phyloP scores from a whole-genome alignment of 2,329 filamentous ascomycete genomes.

The Aspergillus phoenicis region DNA sequence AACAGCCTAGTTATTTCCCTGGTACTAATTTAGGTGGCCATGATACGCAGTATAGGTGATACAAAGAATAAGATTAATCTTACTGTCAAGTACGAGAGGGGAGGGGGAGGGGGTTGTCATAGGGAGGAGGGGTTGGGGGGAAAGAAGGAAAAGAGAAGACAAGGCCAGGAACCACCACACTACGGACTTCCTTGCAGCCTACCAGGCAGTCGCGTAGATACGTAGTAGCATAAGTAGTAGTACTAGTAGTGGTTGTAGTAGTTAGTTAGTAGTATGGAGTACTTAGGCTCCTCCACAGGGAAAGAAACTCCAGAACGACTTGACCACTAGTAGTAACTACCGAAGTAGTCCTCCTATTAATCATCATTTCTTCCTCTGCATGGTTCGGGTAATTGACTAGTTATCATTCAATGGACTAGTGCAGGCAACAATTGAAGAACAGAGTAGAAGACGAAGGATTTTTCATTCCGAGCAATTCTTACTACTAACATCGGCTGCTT shows the following conservation, averaged over 20 bases:
- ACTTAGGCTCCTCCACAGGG: background rate
- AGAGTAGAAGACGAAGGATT: no score
- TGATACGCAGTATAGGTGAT: conserved; percentile 1
- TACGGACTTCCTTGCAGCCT: background rate
- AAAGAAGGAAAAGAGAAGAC: background rate
- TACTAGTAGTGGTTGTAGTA: no score
- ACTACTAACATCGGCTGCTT: no score
- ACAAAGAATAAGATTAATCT: background rate
- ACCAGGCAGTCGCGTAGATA: background rate
- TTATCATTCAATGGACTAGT: no score
- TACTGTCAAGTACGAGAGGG: no score
- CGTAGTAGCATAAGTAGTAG: no score
- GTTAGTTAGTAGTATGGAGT: no score
- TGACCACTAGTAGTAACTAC: background rate
- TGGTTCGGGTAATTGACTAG: no score
- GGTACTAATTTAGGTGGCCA: background rate
- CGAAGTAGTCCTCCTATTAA: background rate
- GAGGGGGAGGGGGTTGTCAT: background rate
- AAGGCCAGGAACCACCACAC: background rate
- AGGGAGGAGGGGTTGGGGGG: background rate
- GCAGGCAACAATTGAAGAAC: no score
- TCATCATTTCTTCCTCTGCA: background rate
- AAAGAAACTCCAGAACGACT: background rate
- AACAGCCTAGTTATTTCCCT: background rate
- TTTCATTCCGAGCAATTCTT: no score